These are phyloP conservation scores for Gossypium bickii DNA, from an alignment of 345 rosid genomes.

Conservation along the genomic window DNA sequence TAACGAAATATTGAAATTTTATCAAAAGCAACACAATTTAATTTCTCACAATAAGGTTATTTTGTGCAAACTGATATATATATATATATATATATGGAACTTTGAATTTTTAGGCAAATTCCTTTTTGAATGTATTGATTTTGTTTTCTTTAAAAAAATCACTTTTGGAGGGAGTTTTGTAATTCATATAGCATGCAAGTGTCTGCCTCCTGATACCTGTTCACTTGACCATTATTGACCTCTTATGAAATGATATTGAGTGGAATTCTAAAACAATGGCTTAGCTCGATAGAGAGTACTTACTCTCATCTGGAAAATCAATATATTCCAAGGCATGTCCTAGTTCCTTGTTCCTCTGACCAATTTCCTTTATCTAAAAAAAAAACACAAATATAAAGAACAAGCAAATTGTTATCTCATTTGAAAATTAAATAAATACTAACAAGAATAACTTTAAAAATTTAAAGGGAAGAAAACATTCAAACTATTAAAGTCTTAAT, in stretches of 20 bases:
- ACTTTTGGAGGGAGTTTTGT: conserved; percentile 10
- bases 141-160: not conserved
- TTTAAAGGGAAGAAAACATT: not conserved
- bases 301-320: conserved; percentile 59
- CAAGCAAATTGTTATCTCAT: not conserved
- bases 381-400: not conserved
- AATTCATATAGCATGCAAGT: conserved; percentile 45
- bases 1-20: conserved; percentile 1
- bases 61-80: not conserved
- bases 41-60: conserved; percentile 2
- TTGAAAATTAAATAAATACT: not conserved
- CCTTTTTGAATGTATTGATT: not conserved
- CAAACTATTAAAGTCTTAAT: not conserved
- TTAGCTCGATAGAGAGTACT: conserved; percentile 20
- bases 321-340: conserved; percentile 27
- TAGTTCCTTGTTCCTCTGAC: not conserved
- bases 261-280: not conserved
- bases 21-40: not conserved
- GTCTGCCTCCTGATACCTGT: conserved; percentile 36
- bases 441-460: not conserved
- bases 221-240: conserved; percentile 40
- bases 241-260: not conserved
- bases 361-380: conserved; percentile 32
- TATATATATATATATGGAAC: not conserved
- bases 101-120: conserved; percentile 7